phyloP scores from a whole-genome alignment of 169 alveolate species.

The Plasmodium vivax region DNA sequence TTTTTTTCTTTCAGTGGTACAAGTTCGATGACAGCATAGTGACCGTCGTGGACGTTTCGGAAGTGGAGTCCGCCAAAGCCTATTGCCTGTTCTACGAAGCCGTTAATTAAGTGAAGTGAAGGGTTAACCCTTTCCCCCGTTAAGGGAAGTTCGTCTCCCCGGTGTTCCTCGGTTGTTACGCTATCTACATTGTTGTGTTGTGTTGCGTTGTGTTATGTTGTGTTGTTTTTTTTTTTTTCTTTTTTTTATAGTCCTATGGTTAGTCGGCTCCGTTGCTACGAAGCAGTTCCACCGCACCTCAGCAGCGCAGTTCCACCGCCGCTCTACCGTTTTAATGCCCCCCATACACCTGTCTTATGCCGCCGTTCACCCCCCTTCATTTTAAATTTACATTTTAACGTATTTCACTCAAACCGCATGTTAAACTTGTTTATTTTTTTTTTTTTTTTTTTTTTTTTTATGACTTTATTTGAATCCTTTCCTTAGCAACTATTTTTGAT shows the following conservation, averaged over 20 bases:
- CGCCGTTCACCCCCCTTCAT: neutral
- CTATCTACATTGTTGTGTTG: neutral
- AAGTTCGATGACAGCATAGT: slow-evolving; percentile 64
- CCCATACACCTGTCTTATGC: neutral
- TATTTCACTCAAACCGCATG: neutral
- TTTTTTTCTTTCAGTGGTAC: slow-evolving; percentile 26
- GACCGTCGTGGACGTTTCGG: slow-evolving; percentile 40
- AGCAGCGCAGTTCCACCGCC: neutral
- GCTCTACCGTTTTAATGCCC: neutral
- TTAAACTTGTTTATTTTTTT: too few species aligned
- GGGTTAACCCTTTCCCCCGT: neutral
- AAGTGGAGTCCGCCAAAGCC: slow-evolving; percentile 69
- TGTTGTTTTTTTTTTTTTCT: too few species aligned
- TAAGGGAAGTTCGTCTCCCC: neutral
- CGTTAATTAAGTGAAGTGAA: slow-evolving; percentile 14
- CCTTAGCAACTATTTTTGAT: neutral
- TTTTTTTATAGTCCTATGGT: neutral
- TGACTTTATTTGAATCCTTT: neutral
- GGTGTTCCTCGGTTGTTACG: neutral
- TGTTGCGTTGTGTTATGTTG: too few species aligned
- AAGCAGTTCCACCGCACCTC: neutral
- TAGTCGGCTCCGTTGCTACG: neutral
- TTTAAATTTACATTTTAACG: neutral
- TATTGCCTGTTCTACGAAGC: slow-evolving; percentile 68
- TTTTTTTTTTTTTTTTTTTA: neutral